These are phyloP conservation scores for Eragrostis nindensis DNA, from an alignment of 176 grass and related monocot species.

Conservation along the genomic window DNA sequence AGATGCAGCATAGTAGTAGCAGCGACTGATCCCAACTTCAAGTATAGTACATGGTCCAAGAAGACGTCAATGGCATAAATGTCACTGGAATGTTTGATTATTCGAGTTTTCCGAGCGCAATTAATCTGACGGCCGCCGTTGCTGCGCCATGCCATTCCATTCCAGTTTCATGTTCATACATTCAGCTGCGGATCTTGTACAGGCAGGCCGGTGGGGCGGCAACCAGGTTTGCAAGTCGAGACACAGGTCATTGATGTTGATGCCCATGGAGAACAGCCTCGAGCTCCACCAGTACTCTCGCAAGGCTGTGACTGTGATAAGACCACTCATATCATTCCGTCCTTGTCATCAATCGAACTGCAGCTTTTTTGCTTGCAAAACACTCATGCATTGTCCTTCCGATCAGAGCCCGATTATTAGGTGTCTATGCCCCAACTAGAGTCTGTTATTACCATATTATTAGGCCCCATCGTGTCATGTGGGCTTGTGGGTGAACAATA, in stretches of 20 bases:
- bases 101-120: no score
- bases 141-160: neutral
- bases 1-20: no score
- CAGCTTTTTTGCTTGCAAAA: neutral
- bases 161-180: neutral
- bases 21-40: no score
- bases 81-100: no score
- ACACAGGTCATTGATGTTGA: neutral
- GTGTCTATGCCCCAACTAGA: no score
- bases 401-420: neutral
- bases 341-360: neutral
- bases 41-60: no score
- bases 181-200: neutral
- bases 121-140: no score
- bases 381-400: neutral
- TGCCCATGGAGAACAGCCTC: constrained; percentile 14
- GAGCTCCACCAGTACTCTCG: neutral
- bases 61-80: no score
- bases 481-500: no score
- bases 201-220: neutral
- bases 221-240: neutral
- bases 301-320: neutral
- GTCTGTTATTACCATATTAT: no score
- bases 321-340: neutral
- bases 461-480: no score